Percentiles rank a stretch among this genome's conserved stretches.
These are phyloP conservation scores for Monilinia laxa DNA, from an alignment of 2,329 filamentous ascomycete species.

Conservation along the genomic window DNA sequence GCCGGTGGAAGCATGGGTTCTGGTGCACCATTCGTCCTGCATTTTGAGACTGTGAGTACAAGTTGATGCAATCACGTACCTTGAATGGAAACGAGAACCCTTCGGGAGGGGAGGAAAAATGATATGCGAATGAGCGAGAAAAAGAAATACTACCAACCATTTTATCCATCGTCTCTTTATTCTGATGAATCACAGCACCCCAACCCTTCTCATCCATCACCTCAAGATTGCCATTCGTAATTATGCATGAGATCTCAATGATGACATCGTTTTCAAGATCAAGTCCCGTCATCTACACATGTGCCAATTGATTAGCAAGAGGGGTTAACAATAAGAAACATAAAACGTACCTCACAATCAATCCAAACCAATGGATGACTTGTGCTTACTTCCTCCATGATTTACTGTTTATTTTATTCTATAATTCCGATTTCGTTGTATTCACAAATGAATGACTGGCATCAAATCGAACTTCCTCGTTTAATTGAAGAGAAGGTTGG, in stretches of 20 bases:
- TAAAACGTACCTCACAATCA: slow-evolving; percentile 22
- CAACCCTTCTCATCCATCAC: slow-evolving; percentile 75
- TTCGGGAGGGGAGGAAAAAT: background rate
- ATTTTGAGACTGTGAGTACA: background rate
- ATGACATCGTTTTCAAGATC: slow-evolving; percentile 78
- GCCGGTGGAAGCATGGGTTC: slow-evolving; percentile 77
- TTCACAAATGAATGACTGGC: background rate
- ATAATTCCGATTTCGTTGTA: too few species aligned
- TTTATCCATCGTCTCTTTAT: slow-evolving; percentile 64
- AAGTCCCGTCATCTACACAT: slow-evolving; percentile 81
- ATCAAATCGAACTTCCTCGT: too few species aligned
- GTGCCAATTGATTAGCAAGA: slow-evolving; percentile 3
- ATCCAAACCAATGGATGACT: slow-evolving; percentile 27
- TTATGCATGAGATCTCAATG: slow-evolving; percentile 87
- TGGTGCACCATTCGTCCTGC: slow-evolving; percentile 79
- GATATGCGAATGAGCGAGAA: background rate
- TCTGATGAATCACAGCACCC: slow-evolving; percentile 75
- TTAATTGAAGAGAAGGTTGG: background rate
- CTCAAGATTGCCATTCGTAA: slow-evolving; percentile 78
- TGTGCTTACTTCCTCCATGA: slow-evolving; percentile 22
- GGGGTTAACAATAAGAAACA: background rate
- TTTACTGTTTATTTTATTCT: too few species aligned
- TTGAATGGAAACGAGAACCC: too few species aligned
- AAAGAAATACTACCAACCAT: slow-evolving; percentile 52
- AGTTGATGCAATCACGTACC: background rate